Evolutionary conservation across 306 rosid species (phyloP).

Genomic region (Quercus agrifolia): DNA sequence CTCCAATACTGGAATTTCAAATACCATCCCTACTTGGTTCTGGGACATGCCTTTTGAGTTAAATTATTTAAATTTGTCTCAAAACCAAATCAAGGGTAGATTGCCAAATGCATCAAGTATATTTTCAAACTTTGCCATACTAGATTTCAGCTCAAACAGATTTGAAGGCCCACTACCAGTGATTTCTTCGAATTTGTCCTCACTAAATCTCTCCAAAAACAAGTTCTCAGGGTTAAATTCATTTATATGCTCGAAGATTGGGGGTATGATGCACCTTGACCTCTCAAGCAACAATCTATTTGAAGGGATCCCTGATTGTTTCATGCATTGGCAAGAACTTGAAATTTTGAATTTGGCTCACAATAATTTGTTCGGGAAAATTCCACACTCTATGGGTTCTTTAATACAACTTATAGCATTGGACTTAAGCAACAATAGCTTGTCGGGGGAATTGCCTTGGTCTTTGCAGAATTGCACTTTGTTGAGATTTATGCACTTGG

Average conservation of each 20-base stretch:
- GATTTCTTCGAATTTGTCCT: too few species aligned
- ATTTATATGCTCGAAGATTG: not conserved
- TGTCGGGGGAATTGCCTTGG: not conserved
- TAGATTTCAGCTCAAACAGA: too few species aligned
- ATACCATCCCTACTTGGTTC: slow-evolving; percentile 16
- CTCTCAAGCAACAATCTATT: not conserved
- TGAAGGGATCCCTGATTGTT: slow-evolving; percentile 18
- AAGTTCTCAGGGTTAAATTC: not conserved
- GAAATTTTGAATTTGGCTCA: not conserved
- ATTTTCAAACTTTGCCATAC: not conserved
- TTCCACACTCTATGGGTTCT: not conserved
- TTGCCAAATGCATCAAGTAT: not conserved
- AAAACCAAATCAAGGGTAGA: slow-evolving; percentile 8
- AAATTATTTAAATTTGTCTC: not conserved
- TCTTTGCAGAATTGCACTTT: not conserved
- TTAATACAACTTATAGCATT: not conserved
- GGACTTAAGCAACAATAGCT: not conserved
- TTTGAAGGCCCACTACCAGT: too few species aligned
- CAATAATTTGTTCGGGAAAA: not conserved
- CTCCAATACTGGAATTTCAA: slow-evolving; percentile 5
- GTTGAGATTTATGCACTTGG: too few species aligned
- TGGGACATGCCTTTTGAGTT: not conserved
- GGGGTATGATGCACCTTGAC: not conserved
- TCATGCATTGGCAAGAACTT: not conserved
- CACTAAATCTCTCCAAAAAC: slow-evolving; percentile 3